Percentiles rank a stretch among this genome's conserved stretches.
Evolutionary conservation across 441 rosid genomes (phyloP).

Genomic region (Adansonia grandidieri): DNA sequence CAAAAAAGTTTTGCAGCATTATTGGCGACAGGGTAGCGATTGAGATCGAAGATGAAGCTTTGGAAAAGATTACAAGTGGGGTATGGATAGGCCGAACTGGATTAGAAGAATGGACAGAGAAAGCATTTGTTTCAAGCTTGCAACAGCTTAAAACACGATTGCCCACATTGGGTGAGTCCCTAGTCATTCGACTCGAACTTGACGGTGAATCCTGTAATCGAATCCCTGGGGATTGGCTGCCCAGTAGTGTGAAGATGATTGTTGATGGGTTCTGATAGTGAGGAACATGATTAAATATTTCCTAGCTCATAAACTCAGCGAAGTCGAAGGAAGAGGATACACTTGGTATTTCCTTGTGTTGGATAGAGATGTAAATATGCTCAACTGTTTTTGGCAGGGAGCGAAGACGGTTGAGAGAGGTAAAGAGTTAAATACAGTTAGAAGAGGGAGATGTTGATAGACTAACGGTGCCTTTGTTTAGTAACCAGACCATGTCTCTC

Average conservation of each 20-base stretch:
- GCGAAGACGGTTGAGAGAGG: no score
- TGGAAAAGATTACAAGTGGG: slow-evolving; percentile 69
- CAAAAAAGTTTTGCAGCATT: slow-evolving; percentile 49
- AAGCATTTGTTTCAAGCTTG: slow-evolving; percentile 66
- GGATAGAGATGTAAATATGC: no score
- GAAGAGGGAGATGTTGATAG: slow-evolving; percentile 41
- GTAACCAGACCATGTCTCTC: slow-evolving; percentile 22
- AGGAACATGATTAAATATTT: slow-evolving; percentile 11
- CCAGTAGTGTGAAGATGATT: slow-evolving; percentile 54
- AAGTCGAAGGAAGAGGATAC: no score
- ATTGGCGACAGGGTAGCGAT: slow-evolving; percentile 37
- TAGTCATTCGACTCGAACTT: slow-evolving; percentile 56
- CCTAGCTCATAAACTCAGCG: no score
- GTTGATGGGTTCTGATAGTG: slow-evolving; percentile 42
- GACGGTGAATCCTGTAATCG: slow-evolving; percentile 43
- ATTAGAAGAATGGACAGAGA: slow-evolving; percentile 81
- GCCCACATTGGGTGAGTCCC: slow-evolving; percentile 38
- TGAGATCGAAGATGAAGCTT: slow-evolving; percentile 65
- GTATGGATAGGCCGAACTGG: slow-evolving; percentile 64
- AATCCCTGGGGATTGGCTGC: slow-evolving; percentile 61
- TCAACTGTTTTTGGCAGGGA: no score
- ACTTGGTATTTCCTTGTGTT: no score
- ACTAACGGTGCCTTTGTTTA: slow-evolving; percentile 33
- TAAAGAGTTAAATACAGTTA: slow-evolving; percentile 8
- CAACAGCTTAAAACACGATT: slow-evolving; percentile 53